phyloP scores from a whole-genome alignment of 169 alveolate genomes.

The Eimeria acervulina region DNA sequence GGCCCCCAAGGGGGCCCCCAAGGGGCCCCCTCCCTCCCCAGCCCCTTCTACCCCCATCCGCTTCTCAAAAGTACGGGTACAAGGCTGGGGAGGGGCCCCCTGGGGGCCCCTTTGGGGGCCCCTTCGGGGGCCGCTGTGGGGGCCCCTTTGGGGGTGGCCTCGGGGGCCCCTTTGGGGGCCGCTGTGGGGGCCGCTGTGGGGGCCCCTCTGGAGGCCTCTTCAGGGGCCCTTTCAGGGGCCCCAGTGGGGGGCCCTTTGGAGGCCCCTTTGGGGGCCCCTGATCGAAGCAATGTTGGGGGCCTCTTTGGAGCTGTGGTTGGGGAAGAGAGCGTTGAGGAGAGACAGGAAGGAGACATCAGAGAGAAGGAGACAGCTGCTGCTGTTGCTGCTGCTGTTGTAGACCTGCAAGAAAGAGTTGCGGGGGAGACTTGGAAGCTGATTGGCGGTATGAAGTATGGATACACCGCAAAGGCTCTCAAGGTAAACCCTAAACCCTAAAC shows the following conservation, averaged over 20 bases:
- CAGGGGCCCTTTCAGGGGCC: too few species aligned
- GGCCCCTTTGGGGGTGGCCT: not conserved
- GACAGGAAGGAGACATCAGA: not conserved
- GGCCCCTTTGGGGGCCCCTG: too few species aligned
- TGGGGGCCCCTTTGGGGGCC: not conserved
- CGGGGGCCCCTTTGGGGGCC: constrained; percentile 22
- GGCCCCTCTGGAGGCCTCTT: not conserved
- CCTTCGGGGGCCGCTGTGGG: constrained; percentile 7
- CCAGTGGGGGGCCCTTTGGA: not conserved
- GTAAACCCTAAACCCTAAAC: constrained; percentile 35
- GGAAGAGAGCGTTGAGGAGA: not conserved
- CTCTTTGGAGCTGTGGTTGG: too few species aligned
- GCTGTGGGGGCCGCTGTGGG: constrained; percentile 8
- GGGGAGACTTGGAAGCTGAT: constrained; percentile 49
- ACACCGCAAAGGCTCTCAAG: constrained; percentile 39
- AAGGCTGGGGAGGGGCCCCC: not conserved
- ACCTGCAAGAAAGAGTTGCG: constrained; percentile 38
- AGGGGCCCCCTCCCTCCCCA: not conserved
- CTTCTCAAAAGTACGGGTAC: constrained; percentile 26
- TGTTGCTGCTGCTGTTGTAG: constrained; percentile 27
- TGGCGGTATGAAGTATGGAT: constrained; percentile 35
- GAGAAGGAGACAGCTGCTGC: not conserved
- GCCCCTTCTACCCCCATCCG: constrained; percentile 17
- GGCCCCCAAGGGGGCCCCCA: constrained; percentile 65
- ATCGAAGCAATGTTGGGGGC: too few species aligned